Evolutionary conservation across 1,284 basidiomycete species (phyloP), one percentile per base, ranked within the genome.

Genomic region (Anthracocystis panici-leucophaei): DNA sequence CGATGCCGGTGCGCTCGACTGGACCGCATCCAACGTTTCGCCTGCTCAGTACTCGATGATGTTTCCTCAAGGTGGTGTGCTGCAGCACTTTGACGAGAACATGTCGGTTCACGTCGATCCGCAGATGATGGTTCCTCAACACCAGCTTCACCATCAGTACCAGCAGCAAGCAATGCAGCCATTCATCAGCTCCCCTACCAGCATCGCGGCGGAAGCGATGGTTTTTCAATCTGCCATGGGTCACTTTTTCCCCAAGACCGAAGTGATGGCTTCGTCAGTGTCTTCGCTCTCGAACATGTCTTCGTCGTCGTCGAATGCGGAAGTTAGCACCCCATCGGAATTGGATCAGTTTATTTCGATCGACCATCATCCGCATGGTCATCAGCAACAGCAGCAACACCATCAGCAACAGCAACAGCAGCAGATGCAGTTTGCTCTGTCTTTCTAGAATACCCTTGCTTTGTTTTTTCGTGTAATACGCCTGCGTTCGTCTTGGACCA

Each of bases 201-300:
- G 49, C 49, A 63, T 67, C 40, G 59, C 66, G 3, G 57, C 65
- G 21, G 72, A 75, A 40, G 59, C 63, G 1, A 57, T 59, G 0
- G 66, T 59, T 2, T 75, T 75, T 45, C 59, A 69, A 20, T 35
- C 62, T 9, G 72, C 72, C 25, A 69, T 75, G 72, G 65, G 62
- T n/a, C 72, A 75, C 55, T 75, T 75, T 38, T 66, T 69, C 63
- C 72, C 72, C 44, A 71, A 71, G n/a, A n/a, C 38, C 35, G 35
- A 60, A 12, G 33, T 46, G 6, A 57, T 57, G 14, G 42, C 65
- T 1, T 57, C 65, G 12, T 57, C 58, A 11, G 51, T 56, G 0
- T 53, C 58, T 11, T 67, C 65, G 25, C 35, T 60, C 21, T 60
- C 57, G 25, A 56, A 56, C 46, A 50, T 46, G 25, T 63, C 59